These are phyloP conservation scores for Solanum hybrid DNA, from an alignment of 305 asterid species.

Conservation along the genomic window DNA sequence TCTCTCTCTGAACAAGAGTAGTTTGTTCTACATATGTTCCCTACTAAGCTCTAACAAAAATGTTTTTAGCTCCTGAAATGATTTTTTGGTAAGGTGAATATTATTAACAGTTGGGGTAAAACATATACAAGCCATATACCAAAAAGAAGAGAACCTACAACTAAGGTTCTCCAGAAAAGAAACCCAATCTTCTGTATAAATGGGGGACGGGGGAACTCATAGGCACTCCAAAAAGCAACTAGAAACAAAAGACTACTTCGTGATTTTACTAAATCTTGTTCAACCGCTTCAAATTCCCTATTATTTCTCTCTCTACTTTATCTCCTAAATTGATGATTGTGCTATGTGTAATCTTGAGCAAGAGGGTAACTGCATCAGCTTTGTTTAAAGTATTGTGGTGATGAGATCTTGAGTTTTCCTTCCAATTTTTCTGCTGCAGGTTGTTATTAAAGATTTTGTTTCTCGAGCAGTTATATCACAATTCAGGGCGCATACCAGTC, in stretches of 20 bases:
- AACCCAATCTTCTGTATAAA: background rate
- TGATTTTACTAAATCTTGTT: background rate
- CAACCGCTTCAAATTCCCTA: background rate
- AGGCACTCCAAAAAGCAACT: background rate
- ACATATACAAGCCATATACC: background rate
- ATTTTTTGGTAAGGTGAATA: background rate
- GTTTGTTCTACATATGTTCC: slow-evolving; percentile 1
- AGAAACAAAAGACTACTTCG: background rate
- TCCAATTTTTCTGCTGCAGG: slow-evolving; percentile 25
- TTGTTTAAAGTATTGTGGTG: background rate
- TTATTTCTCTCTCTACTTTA: background rate
- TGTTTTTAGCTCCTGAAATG: background rate
- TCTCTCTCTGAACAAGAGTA: background rate
- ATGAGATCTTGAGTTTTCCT: slow-evolving; percentile 4
- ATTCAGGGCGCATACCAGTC: slow-evolving; percentile 43
- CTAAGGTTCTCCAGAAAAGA: background rate
- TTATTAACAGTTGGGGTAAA: background rate
- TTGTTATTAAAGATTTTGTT: slow-evolving; percentile 32
- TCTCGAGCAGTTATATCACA: slow-evolving; percentile 36
- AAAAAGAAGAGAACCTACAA: background rate
- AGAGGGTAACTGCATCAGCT: background rate
- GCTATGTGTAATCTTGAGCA: background rate
- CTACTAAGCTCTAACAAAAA: background rate
- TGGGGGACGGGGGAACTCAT: background rate
- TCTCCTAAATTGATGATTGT: background rate